phyloP scores from a whole-genome alignment of 2,329 filamentous ascomycete species.

The Trichophyton mentagrophytes region DNA sequence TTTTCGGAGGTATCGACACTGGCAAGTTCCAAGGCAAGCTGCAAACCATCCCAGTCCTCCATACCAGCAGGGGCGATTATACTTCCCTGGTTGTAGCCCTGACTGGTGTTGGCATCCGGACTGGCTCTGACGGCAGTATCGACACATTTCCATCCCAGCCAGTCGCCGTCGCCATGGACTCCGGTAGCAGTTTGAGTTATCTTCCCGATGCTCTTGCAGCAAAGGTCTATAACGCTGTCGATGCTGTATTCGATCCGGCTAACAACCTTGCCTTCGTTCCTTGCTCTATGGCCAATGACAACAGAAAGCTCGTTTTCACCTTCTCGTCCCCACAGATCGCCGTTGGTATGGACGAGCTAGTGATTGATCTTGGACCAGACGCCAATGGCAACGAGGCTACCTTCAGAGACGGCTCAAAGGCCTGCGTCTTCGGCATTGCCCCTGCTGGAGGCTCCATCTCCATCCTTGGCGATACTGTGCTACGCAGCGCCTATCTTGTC shows the following conservation, averaged over 20 bases:
- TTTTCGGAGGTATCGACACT: conserved; percentile 64
- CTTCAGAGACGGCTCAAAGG: conserved; percentile 42
- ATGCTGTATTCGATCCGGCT: conserved; percentile 44
- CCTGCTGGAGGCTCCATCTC: conserved; percentile 44
- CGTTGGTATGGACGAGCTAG: conserved; percentile 46
- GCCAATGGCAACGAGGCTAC: conserved; percentile 36
- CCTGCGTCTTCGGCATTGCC: conserved; percentile 56
- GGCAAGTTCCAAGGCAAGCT: conserved; percentile 51
- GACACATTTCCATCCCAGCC: conserved; percentile 19
- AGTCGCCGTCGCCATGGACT: conserved; percentile 56
- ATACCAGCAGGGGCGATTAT: conserved; percentile 36
- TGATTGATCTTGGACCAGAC: conserved; percentile 44
- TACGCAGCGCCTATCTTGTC: conserved; percentile 62
- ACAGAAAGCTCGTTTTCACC: conserved; percentile 40
- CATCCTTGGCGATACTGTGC: conserved; percentile 61
- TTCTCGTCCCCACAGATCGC: conserved; percentile 42
- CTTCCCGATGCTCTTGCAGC: conserved; percentile 43
- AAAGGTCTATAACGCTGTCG: conserved; percentile 46
- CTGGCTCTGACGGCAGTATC: conserved; percentile 13
- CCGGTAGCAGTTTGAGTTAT: conserved; percentile 55
- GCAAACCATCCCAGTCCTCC: conserved; percentile 54
- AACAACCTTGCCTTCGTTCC: conserved; percentile 41
- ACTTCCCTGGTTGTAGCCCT: conserved; percentile 58
- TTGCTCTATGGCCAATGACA: conserved; percentile 36
- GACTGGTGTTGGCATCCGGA: conserved; percentile 41